Evolutionary conservation across 2,329 filamentous ascomycete species (phyloP).

Genomic region (Aciculosporium take): DNA sequence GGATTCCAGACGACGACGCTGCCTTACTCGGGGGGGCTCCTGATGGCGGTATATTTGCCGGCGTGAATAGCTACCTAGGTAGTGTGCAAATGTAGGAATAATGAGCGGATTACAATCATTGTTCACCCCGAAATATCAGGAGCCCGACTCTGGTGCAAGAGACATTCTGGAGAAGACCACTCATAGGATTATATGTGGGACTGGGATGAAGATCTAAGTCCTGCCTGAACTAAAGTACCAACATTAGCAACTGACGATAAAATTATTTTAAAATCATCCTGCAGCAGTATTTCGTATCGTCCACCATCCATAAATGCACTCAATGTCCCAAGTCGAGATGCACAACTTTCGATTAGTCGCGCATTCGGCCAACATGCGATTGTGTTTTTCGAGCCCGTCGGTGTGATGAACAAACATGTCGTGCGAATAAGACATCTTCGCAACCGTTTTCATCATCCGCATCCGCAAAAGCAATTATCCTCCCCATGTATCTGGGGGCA

Average conservation of each 20-base stretch:
- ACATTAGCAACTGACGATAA: neutral
- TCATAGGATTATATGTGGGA: too few relatives aligned
- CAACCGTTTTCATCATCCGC: too few relatives aligned
- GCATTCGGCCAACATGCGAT: constrained; percentile 16
- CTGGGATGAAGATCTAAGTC: too few relatives aligned
- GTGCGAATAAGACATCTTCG: neutral
- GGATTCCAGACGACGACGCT: constrained; percentile 28
- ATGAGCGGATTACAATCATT: too few relatives aligned
- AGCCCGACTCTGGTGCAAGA: too few relatives aligned
- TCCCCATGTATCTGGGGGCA: too few relatives aligned
- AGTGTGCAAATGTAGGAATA: too few relatives aligned
- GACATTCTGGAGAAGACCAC: too few relatives aligned
- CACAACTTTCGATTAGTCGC: constrained; percentile 18
- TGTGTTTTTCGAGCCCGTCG: constrained; percentile 10
- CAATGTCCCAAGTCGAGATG: constrained; percentile 21
- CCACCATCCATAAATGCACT: constrained; percentile 16
- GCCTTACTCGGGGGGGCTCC: constrained; percentile 18
- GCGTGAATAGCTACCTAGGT: neutral
- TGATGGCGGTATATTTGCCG: constrained; percentile 9
- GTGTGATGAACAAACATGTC: constrained; percentile 12
- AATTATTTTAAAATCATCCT: constrained; percentile 8
- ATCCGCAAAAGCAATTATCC: too few relatives aligned
- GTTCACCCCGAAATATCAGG: too few relatives aligned
- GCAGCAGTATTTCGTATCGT: constrained; percentile 14
- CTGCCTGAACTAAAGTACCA: neutral